Base-by-base conservation (phyloP, 2,329 filamentous ascomycete genomes). In the Fusarium haematococcum region DNA sequence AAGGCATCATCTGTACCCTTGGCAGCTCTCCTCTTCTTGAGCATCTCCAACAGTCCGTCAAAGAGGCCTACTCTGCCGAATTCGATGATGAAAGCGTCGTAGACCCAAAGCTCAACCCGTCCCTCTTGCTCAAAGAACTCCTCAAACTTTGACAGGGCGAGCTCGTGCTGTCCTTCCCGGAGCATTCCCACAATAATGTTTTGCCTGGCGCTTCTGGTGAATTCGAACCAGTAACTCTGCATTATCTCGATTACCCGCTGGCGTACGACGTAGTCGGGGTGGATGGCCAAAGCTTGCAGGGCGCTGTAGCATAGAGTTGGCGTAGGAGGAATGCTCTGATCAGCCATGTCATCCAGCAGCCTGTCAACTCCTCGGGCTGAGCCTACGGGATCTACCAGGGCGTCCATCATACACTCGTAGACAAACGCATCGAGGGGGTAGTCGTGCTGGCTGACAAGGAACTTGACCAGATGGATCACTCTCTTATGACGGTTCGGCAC, bases 231-330 rank as follows among this genome's bases (percentile, higher is more conserved):
- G 72, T 90, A 88, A 65, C 90, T 87, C 77, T 90, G 90, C 93
- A 97, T 95, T 65, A 92, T 91, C 64, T 90, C 85, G 43, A 98
- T 84, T 5, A 98, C 87, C 39, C 92, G 87, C 63, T 90, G 88
- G 39, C 95, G 91, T 27, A 97, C 84, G 7, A 95, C 75, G 77
- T 97, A 96, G 82, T 98, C 94, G 0, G 96, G 94, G 80, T 98
- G 97, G 10, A 97, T 90, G 0, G 94, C 90, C 27, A 98, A 86
- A 6, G 90, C 92, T 86, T 93, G 71, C 23, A 98, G 84, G 3
- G 92, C 90, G 70, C 90, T 90, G 81, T 95, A 92, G 77, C 94
- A 96, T 3, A 93, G 88, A 5, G 87, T 86, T 1, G 88, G 87
- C 74, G 95, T 93, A 9, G 91, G 87, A 48, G 89, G 84, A 52